Conservation (phyloP, 2,329 filamentous ascomycete species). For the Ophiostoma australiae region DNA sequence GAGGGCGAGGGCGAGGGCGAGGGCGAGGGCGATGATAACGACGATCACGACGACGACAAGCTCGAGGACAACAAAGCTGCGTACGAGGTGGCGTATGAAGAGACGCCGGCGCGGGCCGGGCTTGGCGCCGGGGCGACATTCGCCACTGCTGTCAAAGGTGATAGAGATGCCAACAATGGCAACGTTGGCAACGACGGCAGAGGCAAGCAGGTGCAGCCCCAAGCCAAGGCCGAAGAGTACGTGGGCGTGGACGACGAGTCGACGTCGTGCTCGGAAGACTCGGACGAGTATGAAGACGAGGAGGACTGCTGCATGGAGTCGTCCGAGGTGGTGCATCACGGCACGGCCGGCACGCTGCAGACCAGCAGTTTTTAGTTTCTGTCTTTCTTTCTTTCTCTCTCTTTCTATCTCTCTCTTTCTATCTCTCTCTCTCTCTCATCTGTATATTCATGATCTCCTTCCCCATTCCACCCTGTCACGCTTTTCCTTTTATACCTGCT, state of each 20-base stretch:
- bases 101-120: constrained; percentile 21
- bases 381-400: background rate
- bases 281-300: constrained; percentile 26
- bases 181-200: background rate
- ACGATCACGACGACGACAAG: constrained; percentile 32
- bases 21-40: constrained; percentile 33
- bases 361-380: constrained; percentile 12
- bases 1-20: constrained; percentile 35
- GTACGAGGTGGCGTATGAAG: constrained; percentile 30
- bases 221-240: background rate
- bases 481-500: constrained; percentile 9
- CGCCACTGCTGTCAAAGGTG: background rate
- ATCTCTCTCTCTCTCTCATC: no score
- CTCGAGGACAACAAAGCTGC: constrained; percentile 29
- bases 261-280: constrained; percentile 11
- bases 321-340: constrained; percentile 28
- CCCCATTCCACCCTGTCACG: background rate
- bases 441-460: background rate
- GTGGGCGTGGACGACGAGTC: constrained; percentile 14
- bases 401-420: background rate
- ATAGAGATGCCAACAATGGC: no score
- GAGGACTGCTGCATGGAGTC: constrained; percentile 22
- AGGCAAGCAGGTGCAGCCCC: no score
- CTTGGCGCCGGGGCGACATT: constrained; percentile 15
- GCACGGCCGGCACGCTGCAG: constrained; percentile 25